Conservation (phyloP, 371 early-diverging fungal species). For the Mucor velutinosus region DNA sequence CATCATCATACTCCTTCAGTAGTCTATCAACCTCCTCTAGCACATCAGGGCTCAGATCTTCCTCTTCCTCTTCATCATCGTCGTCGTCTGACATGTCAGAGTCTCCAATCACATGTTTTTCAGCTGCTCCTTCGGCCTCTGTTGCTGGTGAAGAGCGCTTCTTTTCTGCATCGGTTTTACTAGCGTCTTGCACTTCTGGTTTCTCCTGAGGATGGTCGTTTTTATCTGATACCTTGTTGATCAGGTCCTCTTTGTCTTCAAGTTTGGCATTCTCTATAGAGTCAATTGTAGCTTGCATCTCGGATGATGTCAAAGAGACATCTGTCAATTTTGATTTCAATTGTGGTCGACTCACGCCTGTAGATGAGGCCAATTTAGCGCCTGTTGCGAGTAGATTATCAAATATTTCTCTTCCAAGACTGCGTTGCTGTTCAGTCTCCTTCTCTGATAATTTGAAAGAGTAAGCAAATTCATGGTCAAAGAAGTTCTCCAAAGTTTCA, state of each 20-base stretch:
- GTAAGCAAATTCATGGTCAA: conserved; percentile 64
- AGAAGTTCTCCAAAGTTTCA: conserved; percentile 70
- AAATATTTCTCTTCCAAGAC: conserved; percentile 61
- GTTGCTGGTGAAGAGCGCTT: neutral
- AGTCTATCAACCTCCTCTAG: conserved; percentile 38
- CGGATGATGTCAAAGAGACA: conserved; percentile 15
- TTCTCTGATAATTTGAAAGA: conserved; percentile 71
- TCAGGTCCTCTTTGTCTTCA: neutral
- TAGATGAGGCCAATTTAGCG: conserved; percentile 37
- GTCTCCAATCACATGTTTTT: conserved; percentile 19
- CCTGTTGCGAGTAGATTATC: conserved; percentile 54
- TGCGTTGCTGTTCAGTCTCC: conserved; percentile 56
- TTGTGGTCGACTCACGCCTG: conserved; percentile 25
- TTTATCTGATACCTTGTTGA: neutral
- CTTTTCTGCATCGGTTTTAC: neutral
- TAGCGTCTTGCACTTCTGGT: neutral
- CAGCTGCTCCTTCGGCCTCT: conserved; percentile 3
- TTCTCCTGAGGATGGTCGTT: neutral
- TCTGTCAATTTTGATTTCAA: conserved; percentile 12
- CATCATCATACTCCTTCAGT: conserved; percentile 33
- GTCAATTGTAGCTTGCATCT: conserved; percentile 16
- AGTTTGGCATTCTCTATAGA: conserved; percentile 7
- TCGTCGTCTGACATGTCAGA: conserved; percentile 16
- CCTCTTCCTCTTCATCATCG: conserved; percentile 19
- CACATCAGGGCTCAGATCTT: conserved; percentile 34